phyloP scores from a whole-genome alignment of 371 early-diverging fungal species.

The Blyttiomyces sp. region DNA sequence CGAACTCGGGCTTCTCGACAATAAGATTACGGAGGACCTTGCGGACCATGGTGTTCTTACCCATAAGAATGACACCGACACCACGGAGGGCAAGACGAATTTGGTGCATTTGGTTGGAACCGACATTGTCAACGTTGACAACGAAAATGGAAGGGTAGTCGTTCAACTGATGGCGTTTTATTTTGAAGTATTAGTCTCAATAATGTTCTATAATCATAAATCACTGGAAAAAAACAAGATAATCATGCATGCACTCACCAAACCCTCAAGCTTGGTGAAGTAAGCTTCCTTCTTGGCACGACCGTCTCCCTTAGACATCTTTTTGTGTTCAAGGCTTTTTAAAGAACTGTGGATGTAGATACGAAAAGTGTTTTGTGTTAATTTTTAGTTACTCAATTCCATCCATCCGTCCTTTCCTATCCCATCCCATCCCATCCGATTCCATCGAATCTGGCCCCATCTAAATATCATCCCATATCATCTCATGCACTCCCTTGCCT shows the following conservation, averaged over 20 bases:
- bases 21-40: constrained; percentile 85
- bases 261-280: constrained; percentile 50
- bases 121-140: constrained; percentile 99
- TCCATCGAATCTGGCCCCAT: background rate
- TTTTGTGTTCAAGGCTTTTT: constrained; percentile 40
- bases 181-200: no score
- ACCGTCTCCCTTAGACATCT: constrained; percentile 90
- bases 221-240: no score
- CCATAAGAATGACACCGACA: constrained; percentile 95
- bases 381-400: background rate
- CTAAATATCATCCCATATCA: background rate
- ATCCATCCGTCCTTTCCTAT: background rate
- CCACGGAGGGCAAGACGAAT: constrained; percentile 94
- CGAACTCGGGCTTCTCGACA: constrained; percentile 81
- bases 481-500: background rate
- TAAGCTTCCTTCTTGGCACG: constrained; percentile 65
- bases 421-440: background rate
- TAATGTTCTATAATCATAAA: no score
- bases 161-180: no score
- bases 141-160: constrained; percentile 89
- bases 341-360: constrained; percentile 19
- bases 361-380: background rate
- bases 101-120: constrained; percentile 99
- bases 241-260: no score
- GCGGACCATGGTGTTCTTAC: constrained; percentile 99